phyloP scores from a whole-genome alignment of 495 filamentous ascomycete genomes.

The Letharia lupina region DNA sequence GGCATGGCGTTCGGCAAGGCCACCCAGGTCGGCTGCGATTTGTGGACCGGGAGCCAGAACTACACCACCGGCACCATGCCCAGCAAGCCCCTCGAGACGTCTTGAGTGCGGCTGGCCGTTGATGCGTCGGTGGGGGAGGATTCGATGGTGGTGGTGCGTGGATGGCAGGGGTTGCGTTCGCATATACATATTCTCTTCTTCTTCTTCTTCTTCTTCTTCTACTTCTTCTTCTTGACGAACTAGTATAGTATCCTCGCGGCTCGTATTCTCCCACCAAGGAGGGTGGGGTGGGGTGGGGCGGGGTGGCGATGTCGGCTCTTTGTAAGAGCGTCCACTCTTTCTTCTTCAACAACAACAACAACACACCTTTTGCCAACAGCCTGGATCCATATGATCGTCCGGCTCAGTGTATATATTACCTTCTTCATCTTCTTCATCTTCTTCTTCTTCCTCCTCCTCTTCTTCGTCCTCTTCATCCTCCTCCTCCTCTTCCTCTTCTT shows the following conservation, averaged over 20 bases:
- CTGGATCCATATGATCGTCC: no score
- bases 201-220: no score
- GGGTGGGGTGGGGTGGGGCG: no score
- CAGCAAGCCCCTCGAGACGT: background rate
- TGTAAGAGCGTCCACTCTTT: conserved; percentile 9
- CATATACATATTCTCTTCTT: background rate
- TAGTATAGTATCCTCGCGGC: no score
- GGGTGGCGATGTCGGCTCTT: background rate
- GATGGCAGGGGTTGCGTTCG: background rate
- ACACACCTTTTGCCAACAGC: no score
- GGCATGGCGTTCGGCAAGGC: conserved; percentile 28
- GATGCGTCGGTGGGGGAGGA: no score
- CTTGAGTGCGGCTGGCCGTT: background rate
- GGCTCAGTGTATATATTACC: no score
- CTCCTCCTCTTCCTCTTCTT: no score
- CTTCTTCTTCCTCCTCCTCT: no score
- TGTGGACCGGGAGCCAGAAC: conserved; percentile 14
- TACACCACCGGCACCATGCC: conserved; percentile 6
- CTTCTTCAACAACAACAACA: background rate
- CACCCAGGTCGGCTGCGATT: conserved; percentile 24
- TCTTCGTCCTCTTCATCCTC: no score
- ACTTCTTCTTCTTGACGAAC: background rate
- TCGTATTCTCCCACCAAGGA: no score
- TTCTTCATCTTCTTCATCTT: no score
- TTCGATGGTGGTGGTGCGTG: background rate